A percentile compares a stretch with the other conserved stretches of the same genome.
Conservation (phyloP, 192 early-diverging fungal genomes). For the Coemansia sp. region DNA sequence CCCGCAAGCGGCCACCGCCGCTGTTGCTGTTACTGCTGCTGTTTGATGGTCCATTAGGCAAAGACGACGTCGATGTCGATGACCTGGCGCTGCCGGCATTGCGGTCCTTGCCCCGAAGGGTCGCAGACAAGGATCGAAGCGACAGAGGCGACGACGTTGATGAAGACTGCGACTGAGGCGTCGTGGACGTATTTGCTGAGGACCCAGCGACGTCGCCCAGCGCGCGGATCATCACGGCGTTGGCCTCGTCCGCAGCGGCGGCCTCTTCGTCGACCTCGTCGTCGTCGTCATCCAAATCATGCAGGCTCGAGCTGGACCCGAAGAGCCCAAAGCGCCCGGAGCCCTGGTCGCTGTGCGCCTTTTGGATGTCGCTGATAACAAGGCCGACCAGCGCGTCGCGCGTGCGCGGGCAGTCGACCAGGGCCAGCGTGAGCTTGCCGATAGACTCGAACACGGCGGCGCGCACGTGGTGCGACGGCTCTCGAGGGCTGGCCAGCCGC, state of each 20-base stretch:
- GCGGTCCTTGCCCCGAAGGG: neutral
- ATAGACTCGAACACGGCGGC: conserved; percentile 50
- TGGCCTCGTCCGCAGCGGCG: conserved; percentile 5
- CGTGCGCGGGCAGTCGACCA: conserved; percentile 38
- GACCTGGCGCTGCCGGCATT: neutral
- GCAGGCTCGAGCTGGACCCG: conserved; percentile 24
- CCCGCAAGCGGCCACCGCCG: neutral
- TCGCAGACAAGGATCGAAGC: neutral
- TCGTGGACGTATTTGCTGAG: neutral
- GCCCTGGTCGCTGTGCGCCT: conserved; percentile 20
- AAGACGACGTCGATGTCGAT: too few relatives aligned
- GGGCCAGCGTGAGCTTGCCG: conserved; percentile 43
- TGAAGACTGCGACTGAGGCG: neutral
- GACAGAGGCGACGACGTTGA: neutral
- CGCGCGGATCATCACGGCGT: conserved; percentile 4
- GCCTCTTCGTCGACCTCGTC: conserved; percentile 11
- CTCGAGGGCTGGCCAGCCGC: conserved; percentile 41
- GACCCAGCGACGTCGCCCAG: neutral
- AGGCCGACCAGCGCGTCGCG: conserved; percentile 39
- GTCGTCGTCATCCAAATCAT: conserved; percentile 12
- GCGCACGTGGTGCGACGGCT: conserved; percentile 51
- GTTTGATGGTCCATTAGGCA: too few relatives aligned
- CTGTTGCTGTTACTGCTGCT: neutral
- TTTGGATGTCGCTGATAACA: conserved; percentile 32
- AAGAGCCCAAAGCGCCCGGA: conserved; percentile 22